These are phyloP conservation scores for Geotrichum reessii DNA, from an alignment of 1,139 yeast genomes.

Conservation along the genomic window DNA sequence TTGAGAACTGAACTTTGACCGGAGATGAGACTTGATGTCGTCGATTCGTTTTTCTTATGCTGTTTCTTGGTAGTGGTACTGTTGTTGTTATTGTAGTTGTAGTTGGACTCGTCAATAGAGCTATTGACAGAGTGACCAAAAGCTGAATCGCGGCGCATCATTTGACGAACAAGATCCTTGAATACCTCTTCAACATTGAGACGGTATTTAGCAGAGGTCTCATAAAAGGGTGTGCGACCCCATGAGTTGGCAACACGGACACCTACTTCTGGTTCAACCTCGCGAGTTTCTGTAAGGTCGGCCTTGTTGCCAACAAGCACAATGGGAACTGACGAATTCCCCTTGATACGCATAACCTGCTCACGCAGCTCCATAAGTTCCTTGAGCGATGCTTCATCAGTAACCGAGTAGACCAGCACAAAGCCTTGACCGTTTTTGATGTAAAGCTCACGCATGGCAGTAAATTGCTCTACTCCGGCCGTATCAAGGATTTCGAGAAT, in stretches of 20 bases:
- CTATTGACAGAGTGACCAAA: slow-evolving; percentile 19
- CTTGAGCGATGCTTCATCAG: slow-evolving; percentile 73
- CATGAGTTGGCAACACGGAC: slow-evolving; percentile 74
- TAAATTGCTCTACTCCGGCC: slow-evolving; percentile 45
- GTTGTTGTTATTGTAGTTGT: background rate
- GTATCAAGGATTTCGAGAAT: slow-evolving; percentile 43
- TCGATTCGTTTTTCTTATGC: slow-evolving; percentile 10
- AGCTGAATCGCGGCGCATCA: slow-evolving; percentile 36
- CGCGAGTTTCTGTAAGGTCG: slow-evolving; percentile 66
- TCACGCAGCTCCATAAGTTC: slow-evolving; percentile 77
- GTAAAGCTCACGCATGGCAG: slow-evolving; percentile 61
- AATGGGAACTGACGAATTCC: slow-evolving; percentile 38
- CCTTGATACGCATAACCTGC: slow-evolving; percentile 89
- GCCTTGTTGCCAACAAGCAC: slow-evolving; percentile 44
- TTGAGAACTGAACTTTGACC: background rate
- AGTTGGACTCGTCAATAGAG: slow-evolving; percentile 16
- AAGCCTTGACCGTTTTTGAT: slow-evolving; percentile 44
- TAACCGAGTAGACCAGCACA: slow-evolving; percentile 69
- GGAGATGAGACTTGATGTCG: background rate
- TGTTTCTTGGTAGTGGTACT: background rate
- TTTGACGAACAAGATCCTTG: slow-evolving; percentile 76
- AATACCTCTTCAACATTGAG: slow-evolving; percentile 87
- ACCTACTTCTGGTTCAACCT: slow-evolving; percentile 32
- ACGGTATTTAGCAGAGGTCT: slow-evolving; percentile 80
- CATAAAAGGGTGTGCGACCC: slow-evolving; percentile 78